Evolutionary conservation across 768 basidiomycete genomes (phyloP).

Genomic region (Grammothele lineata): DNA sequence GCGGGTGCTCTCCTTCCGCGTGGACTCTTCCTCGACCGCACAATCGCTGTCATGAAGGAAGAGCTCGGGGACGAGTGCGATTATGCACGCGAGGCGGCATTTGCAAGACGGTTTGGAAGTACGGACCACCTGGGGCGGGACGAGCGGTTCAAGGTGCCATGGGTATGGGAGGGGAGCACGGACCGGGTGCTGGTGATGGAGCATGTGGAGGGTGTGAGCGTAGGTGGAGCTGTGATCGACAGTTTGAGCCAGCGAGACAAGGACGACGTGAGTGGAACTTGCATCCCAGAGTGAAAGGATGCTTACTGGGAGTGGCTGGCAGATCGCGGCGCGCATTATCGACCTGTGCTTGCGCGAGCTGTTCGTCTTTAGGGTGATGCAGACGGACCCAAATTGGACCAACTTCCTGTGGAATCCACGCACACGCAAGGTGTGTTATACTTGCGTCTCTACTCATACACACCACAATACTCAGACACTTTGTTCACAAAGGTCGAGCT

Average conservation of each 20-base stretch:
- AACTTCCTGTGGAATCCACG: conserved; percentile 88
- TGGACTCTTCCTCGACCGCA: conserved; percentile 87
- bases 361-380: conserved; percentile 90
- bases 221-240: conserved; percentile 59
- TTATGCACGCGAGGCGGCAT: conserved; percentile 79
- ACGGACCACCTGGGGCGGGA: conserved; percentile 49
- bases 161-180: conserved; percentile 81
- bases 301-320: background rate
- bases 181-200: conserved; percentile 88
- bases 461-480: background rate
- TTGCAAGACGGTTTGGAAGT: conserved; percentile 56
- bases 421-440: conserved; percentile 49
- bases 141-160: conserved; percentile 75
- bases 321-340: conserved; percentile 84
- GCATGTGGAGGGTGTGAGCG: conserved; percentile 70
- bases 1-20: conserved; percentile 79
- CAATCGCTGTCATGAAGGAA: conserved; percentile 81
- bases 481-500: conserved; percentile 63
- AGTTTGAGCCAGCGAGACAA: conserved; percentile 60
- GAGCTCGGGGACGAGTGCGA: conserved; percentile 93
- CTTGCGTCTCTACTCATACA: background rate
- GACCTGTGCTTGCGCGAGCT: conserved; percentile 88
- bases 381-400: conserved; percentile 98
- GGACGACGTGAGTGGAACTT: conserved; percentile 53
- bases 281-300: too few relatives aligned